These are phyloP conservation scores for Vigna reflexopilosa DNA, from an alignment of 306 rosid species.

Conservation along the genomic window DNA sequence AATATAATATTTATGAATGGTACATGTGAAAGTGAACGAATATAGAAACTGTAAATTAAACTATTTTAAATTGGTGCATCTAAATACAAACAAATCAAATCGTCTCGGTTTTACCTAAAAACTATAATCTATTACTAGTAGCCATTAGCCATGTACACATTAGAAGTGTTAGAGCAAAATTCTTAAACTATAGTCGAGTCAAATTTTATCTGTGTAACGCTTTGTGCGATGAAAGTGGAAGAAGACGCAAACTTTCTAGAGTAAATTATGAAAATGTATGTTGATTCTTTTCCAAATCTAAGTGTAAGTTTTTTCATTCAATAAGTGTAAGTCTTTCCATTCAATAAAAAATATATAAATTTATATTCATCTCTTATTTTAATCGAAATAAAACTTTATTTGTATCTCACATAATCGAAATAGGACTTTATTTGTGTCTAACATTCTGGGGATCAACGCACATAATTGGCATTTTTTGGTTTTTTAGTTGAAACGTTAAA, in stretches of 20 bases:
- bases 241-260: slow-evolving; percentile 9
- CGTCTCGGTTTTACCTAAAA: background rate
- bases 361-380: too few species aligned
- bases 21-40: slow-evolving; percentile 29
- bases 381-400: too few species aligned
- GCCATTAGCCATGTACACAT: background rate
- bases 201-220: background rate
- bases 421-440: too few species aligned
- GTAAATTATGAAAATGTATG: background rate
- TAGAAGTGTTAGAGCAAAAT: background rate
- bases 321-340: too few species aligned
- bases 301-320: too few species aligned
- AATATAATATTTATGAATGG: background rate
- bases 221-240: slow-evolving; percentile 13
- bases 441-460: slow-evolving; percentile 1
- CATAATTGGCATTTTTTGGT: background rate
- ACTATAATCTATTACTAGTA: background rate
- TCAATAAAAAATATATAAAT: too few species aligned
- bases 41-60: background rate
- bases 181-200: slow-evolving; percentile 2
- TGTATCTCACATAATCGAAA: too few species aligned
- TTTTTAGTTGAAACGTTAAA: background rate
- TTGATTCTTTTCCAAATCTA: background rate
- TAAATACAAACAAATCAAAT: background rate
- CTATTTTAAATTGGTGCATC: background rate